A percentile compares a stretch with the other conserved stretches of the same genome.
These are phyloP conservation scores for Rubroshorea leprosula DNA, from an alignment of 345 rosid species.

Conservation along the genomic window DNA sequence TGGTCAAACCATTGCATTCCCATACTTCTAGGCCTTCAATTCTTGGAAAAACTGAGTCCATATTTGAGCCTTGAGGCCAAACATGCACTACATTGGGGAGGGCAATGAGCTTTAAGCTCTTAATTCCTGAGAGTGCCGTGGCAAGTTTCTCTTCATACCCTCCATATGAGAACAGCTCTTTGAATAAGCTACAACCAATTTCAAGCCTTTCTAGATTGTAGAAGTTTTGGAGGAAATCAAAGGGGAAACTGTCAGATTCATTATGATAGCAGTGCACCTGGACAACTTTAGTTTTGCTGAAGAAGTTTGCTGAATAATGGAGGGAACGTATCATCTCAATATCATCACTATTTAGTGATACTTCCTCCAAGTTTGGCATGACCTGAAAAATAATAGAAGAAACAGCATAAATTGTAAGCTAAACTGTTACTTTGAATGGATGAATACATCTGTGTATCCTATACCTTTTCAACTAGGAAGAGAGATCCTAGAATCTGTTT, in stretches of 20 bases:
- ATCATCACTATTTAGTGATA: constrained; percentile 7
- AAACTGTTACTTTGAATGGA: neutral
- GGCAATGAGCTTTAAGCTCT: constrained; percentile 8
- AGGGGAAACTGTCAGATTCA: constrained; percentile 7
- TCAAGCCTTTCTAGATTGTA: constrained; percentile 9
- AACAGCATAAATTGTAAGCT: neutral
- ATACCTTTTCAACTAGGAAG: constrained; percentile 10
- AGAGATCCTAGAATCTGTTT: neutral
- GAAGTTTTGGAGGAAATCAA: constrained; percentile 10
- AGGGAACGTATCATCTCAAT: neutral
- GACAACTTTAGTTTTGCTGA: constrained; percentile 1
- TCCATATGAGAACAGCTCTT: constrained; percentile 4
- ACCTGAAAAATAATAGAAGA: constrained; percentile 2
- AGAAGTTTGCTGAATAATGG: neutral
- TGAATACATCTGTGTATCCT: neutral
- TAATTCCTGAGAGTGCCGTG: neutral
- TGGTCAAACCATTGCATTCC: neutral
- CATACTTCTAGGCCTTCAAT: constrained; percentile 6
- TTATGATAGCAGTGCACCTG: constrained; percentile 16
- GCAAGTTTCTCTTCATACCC: neutral
- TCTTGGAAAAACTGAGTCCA: neutral
- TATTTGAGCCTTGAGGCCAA: constrained; percentile 1
- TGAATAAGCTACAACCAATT: constrained; percentile 12
- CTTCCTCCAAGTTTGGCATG: constrained; percentile 7
- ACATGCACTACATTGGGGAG: constrained; percentile 1